Conservation (phyloP, 2,329 filamentous ascomycete genomes). For the Cercospora nicotianae region DNA sequence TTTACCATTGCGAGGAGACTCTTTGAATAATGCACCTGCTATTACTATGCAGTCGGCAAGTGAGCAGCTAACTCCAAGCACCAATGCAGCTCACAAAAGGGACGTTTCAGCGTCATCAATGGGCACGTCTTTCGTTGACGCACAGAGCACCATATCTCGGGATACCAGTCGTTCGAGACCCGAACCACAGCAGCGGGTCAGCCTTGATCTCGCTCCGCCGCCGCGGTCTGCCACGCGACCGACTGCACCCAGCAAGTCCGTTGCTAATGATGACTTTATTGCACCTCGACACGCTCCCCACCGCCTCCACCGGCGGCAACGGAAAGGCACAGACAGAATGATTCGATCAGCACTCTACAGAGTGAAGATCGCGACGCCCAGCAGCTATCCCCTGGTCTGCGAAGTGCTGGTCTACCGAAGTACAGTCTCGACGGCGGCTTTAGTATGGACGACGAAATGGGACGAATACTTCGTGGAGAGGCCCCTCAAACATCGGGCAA, state of each 20-base stretch:
- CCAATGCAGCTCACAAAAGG: conserved; percentile 43
- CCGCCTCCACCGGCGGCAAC: conserved; percentile 35
- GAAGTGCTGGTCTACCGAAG: conserved; percentile 43
- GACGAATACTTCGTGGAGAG: conserved; percentile 77
- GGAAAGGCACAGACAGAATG: conserved; percentile 42
- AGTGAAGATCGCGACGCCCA: conserved; percentile 38
- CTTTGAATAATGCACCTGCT: conserved; percentile 47
- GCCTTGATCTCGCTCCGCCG: conserved; percentile 47
- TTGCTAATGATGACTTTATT: conserved; percentile 45
- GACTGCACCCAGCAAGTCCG: conserved; percentile 44
- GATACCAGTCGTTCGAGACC: conserved; percentile 30
- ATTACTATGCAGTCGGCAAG: conserved; percentile 33
- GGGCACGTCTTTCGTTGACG: conserved; percentile 40
- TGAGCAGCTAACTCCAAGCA: conserved; percentile 44
- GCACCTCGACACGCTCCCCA: conserved; percentile 50
- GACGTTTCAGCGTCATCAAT: conserved; percentile 42
- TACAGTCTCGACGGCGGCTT: conserved; percentile 79
- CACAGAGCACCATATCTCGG: conserved; percentile 35
- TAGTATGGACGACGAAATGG: conserved; percentile 94
- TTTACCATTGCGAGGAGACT: conserved; percentile 60
- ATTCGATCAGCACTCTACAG: conserved; percentile 48
- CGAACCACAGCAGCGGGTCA: conserved; percentile 31
- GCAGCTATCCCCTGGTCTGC: conserved; percentile 34
- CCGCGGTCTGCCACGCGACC: conserved; percentile 51
- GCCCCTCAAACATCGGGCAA: conserved; percentile 43